Conservation (phyloP, 2,329 filamentous ascomycete genomes). For the Seiridium cupressi region DNA sequence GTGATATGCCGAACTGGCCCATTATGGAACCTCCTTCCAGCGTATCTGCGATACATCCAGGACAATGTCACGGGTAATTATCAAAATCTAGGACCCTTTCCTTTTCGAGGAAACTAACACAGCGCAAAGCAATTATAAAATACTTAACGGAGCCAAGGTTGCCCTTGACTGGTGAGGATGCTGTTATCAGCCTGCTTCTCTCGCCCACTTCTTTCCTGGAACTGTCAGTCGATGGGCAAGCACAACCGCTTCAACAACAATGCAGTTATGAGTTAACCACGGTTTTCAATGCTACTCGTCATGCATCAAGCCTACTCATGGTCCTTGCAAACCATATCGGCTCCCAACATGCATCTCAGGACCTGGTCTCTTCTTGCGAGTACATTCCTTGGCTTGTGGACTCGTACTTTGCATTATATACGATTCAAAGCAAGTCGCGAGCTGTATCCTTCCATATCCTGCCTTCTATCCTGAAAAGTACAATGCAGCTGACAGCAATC, state of each 20-base stretch:
- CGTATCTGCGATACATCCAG: slow-evolving; percentile 48
- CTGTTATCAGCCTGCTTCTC: slow-evolving; percentile 29
- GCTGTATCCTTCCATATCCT: slow-evolving; percentile 26
- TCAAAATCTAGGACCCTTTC: no score
- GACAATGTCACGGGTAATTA: slow-evolving; percentile 44
- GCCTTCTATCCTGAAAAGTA: slow-evolving; percentile 33
- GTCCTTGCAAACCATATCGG: slow-evolving; percentile 40
- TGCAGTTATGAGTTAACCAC: slow-evolving; percentile 39
- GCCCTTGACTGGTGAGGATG: slow-evolving; percentile 24
- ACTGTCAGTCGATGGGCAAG: slow-evolving; percentile 16
- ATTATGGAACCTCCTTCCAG: slow-evolving; percentile 46
- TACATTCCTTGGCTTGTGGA: slow-evolving; percentile 50
- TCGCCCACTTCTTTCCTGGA: slow-evolving; percentile 37
- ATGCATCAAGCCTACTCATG: slow-evolving; percentile 41
- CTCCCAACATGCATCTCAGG: slow-evolving; percentile 28
- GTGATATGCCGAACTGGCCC: slow-evolving; percentile 39
- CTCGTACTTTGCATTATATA: slow-evolving; percentile 40
- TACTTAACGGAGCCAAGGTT: slow-evolving; percentile 25
- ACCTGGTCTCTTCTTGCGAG: slow-evolving; percentile 31
- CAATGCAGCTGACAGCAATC: slow-evolving; percentile 29
- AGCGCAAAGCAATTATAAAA: slow-evolving; percentile 17
- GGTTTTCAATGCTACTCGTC: slow-evolving; percentile 43
- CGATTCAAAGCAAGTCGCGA: slow-evolving; percentile 37
- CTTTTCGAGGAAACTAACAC: slow-evolving; percentile 13
- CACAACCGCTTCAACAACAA: slow-evolving; percentile 24